Percentiles rank a stretch among this genome's conserved stretches.
These are phyloP conservation scores for Cyberlindnera meyerae DNA, from an alignment of 805 yeast genomes.

Conservation along the genomic window DNA sequence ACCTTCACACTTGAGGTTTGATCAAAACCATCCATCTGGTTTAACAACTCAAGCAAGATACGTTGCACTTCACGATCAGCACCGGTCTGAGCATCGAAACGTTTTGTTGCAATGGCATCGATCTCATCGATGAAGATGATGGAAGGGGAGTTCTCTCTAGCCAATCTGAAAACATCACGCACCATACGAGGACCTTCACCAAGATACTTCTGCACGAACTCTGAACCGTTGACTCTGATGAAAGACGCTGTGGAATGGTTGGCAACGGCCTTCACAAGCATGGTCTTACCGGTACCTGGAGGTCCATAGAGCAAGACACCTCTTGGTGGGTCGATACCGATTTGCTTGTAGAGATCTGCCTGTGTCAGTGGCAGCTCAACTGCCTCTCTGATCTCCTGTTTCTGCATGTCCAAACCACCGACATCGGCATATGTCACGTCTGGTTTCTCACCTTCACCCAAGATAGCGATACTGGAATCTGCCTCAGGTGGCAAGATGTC, in stretches of 20 bases:
- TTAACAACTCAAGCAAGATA: conserved; percentile 87
- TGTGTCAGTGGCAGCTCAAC: conserved; percentile 95
- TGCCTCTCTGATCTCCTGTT: conserved; percentile 97
- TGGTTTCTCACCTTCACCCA: conserved; percentile 90
- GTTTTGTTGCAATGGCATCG: conserved; percentile 97
- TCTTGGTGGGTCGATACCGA: conserved; percentile 98
- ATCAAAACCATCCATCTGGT: conserved; percentile 99
- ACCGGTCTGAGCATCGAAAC: conserved; percentile 99
- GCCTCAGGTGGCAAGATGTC: conserved; percentile 99
- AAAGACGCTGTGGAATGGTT: conserved; percentile 93
- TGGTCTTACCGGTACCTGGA: conserved; percentile 99
- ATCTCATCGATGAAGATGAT: conserved; percentile 97
- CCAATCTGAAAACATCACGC: conserved; percentile 94
- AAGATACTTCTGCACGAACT: conserved; percentile 93
- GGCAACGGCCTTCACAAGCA: conserved; percentile 98
- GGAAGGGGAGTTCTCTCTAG: conserved; percentile 95
- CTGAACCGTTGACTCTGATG: conserved; percentile 96
- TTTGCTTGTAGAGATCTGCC: conserved; percentile 92
- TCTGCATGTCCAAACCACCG: conserved; percentile 98
- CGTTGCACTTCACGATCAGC: conserved; percentile 99
- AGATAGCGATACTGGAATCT: conserved; percentile 90
- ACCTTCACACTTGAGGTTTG: conserved; percentile 94
- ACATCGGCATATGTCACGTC: conserved; percentile 95
- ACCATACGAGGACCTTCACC: conserved; percentile 99
- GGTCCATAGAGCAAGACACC: conserved; percentile 98